Conservation (phyloP, 2,329 filamentous ascomycete species). For the Esteya vermicola region DNA sequence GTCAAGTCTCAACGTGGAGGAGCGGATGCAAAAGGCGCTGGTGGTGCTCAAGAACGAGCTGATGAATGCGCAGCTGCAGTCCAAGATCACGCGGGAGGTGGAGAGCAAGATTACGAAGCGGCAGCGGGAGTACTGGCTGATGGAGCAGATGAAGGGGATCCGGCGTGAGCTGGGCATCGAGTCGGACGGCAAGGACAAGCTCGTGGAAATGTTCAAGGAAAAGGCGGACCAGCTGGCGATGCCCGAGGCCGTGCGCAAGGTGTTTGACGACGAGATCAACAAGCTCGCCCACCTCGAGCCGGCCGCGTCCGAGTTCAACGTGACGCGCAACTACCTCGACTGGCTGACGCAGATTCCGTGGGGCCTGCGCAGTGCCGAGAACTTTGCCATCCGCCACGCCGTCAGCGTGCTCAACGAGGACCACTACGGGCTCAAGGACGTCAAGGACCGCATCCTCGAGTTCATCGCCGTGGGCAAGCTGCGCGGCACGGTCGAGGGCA, state of each 20-base stretch:
- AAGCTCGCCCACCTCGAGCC: conserved; percentile 93
- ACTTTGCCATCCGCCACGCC: conserved; percentile 88
- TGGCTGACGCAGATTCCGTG: conserved; percentile 98
- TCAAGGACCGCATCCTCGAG: conserved; percentile 95
- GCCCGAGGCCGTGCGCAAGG: conserved; percentile 92
- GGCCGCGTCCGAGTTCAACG: conserved; percentile 94
- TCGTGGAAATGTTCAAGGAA: conserved; percentile 94
- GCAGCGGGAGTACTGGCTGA: conserved; percentile 94
- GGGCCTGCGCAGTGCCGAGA: conserved; percentile 90
- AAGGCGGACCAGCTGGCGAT: conserved; percentile 89
- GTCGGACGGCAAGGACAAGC: conserved; percentile 94
- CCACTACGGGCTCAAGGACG: conserved; percentile 91
- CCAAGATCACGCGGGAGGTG: conserved; percentile 95
- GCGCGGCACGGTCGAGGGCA: conserved; percentile 91
- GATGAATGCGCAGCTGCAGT: conserved; percentile 94
- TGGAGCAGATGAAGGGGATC: conserved; percentile 99
- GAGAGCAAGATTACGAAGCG: conserved; percentile 95
- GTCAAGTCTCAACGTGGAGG: conserved; percentile 78
- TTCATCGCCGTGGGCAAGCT: conserved; percentile 98
- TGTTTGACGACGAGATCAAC: conserved; percentile 96
- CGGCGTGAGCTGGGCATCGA: conserved; percentile 90
- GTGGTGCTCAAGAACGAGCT: conserved; percentile 94
- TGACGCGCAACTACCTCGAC: conserved; percentile 94
- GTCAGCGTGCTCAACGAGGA: conserved; percentile 87
- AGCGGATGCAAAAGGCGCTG: conserved; percentile 80